Evolutionary conservation across 768 basidiomycete genomes (phyloP), one percentile per base, ranked within the genome.

Genomic region (Rhodotorula graminis): DNA sequence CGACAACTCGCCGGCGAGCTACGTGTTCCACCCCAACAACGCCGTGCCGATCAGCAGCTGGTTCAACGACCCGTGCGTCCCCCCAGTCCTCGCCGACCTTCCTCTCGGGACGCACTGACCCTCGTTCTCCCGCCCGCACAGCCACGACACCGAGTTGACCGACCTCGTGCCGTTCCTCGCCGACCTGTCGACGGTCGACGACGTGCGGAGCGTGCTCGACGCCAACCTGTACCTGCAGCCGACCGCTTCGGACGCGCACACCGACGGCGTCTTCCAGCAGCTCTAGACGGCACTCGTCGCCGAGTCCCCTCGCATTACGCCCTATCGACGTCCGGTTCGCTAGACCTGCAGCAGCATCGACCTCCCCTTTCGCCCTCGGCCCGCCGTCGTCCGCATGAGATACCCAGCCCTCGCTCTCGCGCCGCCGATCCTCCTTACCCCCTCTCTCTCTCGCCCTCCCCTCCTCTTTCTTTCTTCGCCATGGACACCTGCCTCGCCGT

Each of bases 1-100:
- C 78, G 96, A 98, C 83, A 99, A 98, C 81, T 98, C 95, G 40
- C 96, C 96, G 25, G 96, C 96, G 21, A 96, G 92, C 21, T 99
- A 98, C 82, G 95, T 98, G 71, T 99, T 99, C 86, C 95, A 99
- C 80, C 93, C 93, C 25, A 94, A 96, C 83, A 98, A 98, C 80
- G 96, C 96, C 52, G 95, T 98, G 10, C 96, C 96, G 21, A 94
- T 99, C 72, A 97, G 95, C 56, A 93, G 92, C 69, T 99, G 96
- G 96, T 99, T 99, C 84, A 98, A 97, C 81, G 79, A 79, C 68
- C 79, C 79, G 52, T 78, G 59, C 49, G 78, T 69, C 29, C 29
- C 4, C 23, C 15, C 18, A 9, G 3, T 42, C 6, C 49, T 33
- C n/a, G 31, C 49, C 23, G 12, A 0, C 7, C 42, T 37, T 37